Percentiles rank a stretch among this genome's conserved stretches.
These are phyloP conservation scores for Coccomyxa subellipsoidea DNA, from an alignment of 163 green algal species.

Conservation along the genomic window DNA sequence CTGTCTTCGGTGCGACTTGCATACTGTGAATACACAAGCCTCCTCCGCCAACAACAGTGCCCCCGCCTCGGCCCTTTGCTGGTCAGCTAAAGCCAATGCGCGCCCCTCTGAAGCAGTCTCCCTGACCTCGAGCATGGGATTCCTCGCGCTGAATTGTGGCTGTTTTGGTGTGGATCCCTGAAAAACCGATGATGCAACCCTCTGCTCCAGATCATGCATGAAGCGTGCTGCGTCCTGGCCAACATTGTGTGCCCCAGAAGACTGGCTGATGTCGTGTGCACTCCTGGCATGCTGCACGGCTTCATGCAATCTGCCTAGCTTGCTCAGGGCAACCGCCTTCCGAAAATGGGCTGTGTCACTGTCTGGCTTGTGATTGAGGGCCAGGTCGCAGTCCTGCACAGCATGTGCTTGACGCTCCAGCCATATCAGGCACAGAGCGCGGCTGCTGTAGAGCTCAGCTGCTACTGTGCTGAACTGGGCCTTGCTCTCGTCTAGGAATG, in stretches of 20 bases:
- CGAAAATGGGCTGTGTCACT: background rate
- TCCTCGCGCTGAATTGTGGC: no score
- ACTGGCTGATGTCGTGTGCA: background rate
- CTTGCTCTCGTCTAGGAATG: background rate
- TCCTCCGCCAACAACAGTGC: background rate
- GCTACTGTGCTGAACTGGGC: background rate
- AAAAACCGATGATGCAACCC: background rate
- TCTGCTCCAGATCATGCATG: background rate
- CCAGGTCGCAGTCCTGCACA: background rate
- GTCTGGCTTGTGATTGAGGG: background rate
- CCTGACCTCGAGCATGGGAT: background rate
- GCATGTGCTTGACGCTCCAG: background rate
- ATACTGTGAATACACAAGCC: background rate
- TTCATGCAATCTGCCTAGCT: background rate
- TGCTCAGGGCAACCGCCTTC: background rate
- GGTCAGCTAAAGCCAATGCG: background rate
- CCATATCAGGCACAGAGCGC: background rate
- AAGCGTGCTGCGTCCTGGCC: background rate
- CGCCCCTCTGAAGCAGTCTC: background rate
- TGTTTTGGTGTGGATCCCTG: background rate
- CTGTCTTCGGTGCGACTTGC: background rate
- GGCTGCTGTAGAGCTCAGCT: background rate
- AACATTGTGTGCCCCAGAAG: background rate
- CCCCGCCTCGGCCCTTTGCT: background rate
- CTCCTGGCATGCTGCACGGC: background rate